Conservation (phyloP, 2,329 filamentous ascomycete species). For the Exophiala viscosa region DNA sequence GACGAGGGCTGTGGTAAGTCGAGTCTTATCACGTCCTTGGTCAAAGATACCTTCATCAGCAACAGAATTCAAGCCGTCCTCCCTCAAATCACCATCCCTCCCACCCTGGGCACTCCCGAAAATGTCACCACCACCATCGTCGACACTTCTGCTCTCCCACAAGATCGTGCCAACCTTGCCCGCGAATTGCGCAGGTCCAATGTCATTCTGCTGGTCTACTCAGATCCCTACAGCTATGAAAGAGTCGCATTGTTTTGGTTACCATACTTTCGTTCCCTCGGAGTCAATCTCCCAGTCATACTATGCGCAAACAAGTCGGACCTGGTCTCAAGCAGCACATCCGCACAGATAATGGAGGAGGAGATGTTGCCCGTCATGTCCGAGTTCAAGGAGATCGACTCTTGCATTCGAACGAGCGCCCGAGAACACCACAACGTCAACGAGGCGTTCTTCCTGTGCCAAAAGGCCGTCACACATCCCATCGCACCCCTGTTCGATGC, state of each 20-base stretch:
- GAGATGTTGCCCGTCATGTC: conserved; percentile 98
- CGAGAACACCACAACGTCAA: conserved; percentile 91
- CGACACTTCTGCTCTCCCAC: conserved; percentile 91
- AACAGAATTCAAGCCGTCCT: conserved; percentile 94
- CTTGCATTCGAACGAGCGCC: conserved; percentile 90
- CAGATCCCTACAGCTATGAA: conserved; percentile 98
- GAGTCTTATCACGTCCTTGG: conserved; percentile 87
- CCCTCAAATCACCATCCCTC: conserved; percentile 90
- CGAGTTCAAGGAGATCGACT: conserved; percentile 98
- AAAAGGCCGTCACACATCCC: conserved; percentile 95
- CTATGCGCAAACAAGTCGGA: conserved; percentile 98
- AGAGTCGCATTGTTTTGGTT: conserved; percentile 96
- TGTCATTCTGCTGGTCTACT: conserved; percentile 93
- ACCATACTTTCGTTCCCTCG: conserved; percentile 93
- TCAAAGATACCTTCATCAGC: conserved; percentile 94
- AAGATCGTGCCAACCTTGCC: conserved; percentile 83
- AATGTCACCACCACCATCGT: conserved; percentile 97
- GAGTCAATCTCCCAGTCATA: conserved; percentile 97
- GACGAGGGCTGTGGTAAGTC: conserved; percentile 95
- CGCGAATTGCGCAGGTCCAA: conserved; percentile 97
- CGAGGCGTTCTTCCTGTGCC: conserved; percentile 94
- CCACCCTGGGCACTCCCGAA: conserved; percentile 86
- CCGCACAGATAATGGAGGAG: conserved; percentile 83
- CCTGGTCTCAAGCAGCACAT: conserved; percentile 67
- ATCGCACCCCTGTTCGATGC: conserved; percentile 96